A percentile compares a stretch with the other conserved stretches of the same genome.
These are phyloP conservation scores for Aegilops bicornis DNA, from an alignment of 176 grass and related monocot genomes.

Conservation along the genomic window DNA sequence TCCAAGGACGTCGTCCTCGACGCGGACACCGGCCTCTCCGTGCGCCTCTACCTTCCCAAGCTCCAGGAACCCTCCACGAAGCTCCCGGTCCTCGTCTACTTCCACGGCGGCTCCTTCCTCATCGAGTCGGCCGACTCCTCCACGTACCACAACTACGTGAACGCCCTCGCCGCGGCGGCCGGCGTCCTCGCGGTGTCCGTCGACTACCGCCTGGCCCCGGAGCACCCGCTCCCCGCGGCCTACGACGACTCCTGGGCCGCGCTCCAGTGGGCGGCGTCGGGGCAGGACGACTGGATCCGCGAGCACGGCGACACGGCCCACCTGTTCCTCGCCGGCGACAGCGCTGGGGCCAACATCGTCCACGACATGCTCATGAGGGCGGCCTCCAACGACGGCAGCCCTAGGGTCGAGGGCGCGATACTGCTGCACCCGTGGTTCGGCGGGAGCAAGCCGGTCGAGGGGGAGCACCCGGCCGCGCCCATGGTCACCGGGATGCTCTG, in stretches of 20 bases:
- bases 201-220: conserved; percentile 55
- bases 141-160: conserved; percentile 36
- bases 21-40: conserved; percentile 33
- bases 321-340: conserved; percentile 67
- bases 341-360: conserved; percentile 66
- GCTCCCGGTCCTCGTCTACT: conserved; percentile 54
- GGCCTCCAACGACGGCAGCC: neutral
- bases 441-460: conserved; percentile 13
- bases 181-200: conserved; percentile 44
- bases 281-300: conserved; percentile 47
- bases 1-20: conserved; percentile 73
- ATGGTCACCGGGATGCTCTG: conserved; percentile 28
- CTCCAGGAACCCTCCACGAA: conserved; percentile 12
- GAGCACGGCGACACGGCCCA: conserved; percentile 44
- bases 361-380: conserved; percentile 43
- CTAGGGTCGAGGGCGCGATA: conserved; percentile 30
- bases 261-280: conserved; percentile 29
- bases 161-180: conserved; percentile 32
- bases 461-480: conserved; percentile 12
- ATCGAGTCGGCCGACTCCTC: conserved; percentile 22
- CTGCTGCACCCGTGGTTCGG: conserved; percentile 58
- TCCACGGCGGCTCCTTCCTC: conserved; percentile 46
- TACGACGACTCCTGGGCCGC: conserved; percentile 60
- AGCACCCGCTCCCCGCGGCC: conserved; percentile 51
- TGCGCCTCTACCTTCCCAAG: conserved; percentile 54